These are phyloP conservation scores for Aurantiochytrium sp. DNA, from an alignment of 108 stramenopile species.

Conservation along the genomic window DNA sequence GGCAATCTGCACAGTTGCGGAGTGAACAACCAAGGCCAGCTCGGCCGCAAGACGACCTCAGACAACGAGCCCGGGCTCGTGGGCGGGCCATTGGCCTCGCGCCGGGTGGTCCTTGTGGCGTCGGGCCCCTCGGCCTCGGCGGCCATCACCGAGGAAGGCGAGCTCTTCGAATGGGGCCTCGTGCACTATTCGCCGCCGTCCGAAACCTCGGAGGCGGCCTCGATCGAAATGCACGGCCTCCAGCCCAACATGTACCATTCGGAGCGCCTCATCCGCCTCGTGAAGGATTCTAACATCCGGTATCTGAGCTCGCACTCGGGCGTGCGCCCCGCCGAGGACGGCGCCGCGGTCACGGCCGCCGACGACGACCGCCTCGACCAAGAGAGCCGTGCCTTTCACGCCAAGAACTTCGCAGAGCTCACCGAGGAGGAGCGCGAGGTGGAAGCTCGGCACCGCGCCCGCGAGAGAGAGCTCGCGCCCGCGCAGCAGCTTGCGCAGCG, in stretches of 20 bases:
- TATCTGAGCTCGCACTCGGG: background rate
- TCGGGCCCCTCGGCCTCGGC: background rate
- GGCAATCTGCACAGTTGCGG: background rate
- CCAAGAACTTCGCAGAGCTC: background rate
- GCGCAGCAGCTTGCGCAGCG: background rate
- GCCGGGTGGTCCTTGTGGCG: background rate
- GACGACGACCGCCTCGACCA: background rate
- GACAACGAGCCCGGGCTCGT: background rate
- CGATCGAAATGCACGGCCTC: conserved; percentile 20
- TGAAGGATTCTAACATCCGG: background rate
- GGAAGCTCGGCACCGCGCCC: background rate
- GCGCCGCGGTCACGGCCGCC: background rate
- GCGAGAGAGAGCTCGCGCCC: background rate
- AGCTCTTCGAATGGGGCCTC: conserved; percentile 25
- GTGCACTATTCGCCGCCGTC: background rate
- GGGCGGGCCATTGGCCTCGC: background rate
- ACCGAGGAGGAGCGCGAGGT: background rate
- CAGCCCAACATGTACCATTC: background rate
- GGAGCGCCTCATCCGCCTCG: background rate
- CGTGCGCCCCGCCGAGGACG: background rate
- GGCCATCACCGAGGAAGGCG: conserved; percentile 19
- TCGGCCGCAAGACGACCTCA: background rate
- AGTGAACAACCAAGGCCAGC: background rate
- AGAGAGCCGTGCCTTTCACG: background rate
- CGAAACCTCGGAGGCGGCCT: background rate